Conservation (phyloP, 495 filamentous ascomycete species). For the Lasiosphaeria ovina region DNA sequence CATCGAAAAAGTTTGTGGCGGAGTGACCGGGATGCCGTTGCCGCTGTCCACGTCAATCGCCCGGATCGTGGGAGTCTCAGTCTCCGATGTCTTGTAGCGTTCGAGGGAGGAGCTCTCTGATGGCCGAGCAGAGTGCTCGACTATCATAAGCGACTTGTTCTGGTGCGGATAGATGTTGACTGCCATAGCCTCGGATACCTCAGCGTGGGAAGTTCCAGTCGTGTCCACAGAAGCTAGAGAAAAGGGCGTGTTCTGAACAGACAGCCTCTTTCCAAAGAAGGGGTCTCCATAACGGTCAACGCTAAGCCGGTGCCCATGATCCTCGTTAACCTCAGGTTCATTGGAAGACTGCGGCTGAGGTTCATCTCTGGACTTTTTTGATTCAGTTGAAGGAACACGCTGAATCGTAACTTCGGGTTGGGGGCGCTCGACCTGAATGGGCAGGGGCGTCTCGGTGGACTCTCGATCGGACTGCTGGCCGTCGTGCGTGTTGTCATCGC, state of each 20-base stretch:
- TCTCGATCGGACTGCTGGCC: not conserved
- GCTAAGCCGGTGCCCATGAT: conserved; percentile 32
- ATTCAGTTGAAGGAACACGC: conserved; percentile 35
- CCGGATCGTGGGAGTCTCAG: conserved; percentile 31
- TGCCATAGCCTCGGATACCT: conserved; percentile 74
- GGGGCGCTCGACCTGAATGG: not conserved
- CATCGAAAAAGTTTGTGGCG: conserved; percentile 49
- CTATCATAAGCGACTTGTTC: conserved; percentile 75
- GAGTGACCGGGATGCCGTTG: conserved; percentile 41
- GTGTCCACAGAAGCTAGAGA: conserved; percentile 59
- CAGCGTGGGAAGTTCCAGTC: conserved; percentile 50
- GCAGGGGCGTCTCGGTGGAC: not conserved
- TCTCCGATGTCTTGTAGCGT: conserved; percentile 11
- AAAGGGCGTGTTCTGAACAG: conserved; percentile 55
- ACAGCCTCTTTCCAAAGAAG: conserved; percentile 53
- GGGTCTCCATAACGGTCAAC: conserved; percentile 53
- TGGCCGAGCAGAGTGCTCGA: conserved; percentile 62
- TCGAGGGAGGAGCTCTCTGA: conserved; percentile 34
- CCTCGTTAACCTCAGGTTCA: conserved; percentile 19
- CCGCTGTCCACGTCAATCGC: conserved; percentile 42
- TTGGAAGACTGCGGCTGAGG: conserved; percentile 4
- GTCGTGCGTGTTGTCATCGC: not conserved
- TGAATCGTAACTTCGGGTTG: conserved; percentile 18
- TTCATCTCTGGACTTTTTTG: conserved; percentile 20
- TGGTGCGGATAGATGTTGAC: conserved; percentile 84